A percentile compares a stretch with the other conserved stretches of the same genome.
Evolutionary conservation across 306 rosid species (phyloP).

Genomic region (Prunus fruticosa): DNA sequence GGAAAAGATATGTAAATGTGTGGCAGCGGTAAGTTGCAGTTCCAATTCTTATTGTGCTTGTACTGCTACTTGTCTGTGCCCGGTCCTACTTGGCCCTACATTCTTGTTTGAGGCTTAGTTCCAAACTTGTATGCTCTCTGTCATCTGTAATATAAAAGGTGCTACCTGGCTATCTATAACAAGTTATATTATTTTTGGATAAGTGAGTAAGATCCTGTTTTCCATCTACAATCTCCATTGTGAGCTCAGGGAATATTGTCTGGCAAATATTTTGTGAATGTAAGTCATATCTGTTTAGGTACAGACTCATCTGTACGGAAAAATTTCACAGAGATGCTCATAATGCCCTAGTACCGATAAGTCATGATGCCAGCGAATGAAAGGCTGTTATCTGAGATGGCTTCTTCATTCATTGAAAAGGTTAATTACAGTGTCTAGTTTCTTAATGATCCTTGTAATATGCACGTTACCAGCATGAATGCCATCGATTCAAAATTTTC

Average conservation of each 20-base stretch:
- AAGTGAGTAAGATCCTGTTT: background rate
- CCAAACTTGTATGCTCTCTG: background rate
- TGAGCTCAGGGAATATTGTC: background rate
- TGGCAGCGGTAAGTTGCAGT: background rate
- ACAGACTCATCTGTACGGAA: background rate
- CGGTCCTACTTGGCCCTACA: background rate
- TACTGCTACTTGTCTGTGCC: background rate
- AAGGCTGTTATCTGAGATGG: background rate
- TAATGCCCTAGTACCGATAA: background rate
- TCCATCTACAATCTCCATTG: background rate
- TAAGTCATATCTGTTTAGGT: background rate
- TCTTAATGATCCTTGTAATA: background rate
- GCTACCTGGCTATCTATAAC: background rate
- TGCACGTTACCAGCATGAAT: background rate
- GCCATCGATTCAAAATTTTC: background rate
- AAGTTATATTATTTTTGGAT: conserved; percentile 6
- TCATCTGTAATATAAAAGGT: conserved; percentile 11
- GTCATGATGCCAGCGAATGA: background rate
- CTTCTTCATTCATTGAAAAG: background rate
- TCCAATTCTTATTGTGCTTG: background rate
- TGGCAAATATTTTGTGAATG: background rate
- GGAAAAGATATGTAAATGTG: background rate
- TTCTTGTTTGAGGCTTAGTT: background rate
- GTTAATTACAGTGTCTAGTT: background rate
- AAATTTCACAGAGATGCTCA: background rate